Conservation (phyloP, 139 green algal species). For the Tetradesmus lagerheimii region DNA sequence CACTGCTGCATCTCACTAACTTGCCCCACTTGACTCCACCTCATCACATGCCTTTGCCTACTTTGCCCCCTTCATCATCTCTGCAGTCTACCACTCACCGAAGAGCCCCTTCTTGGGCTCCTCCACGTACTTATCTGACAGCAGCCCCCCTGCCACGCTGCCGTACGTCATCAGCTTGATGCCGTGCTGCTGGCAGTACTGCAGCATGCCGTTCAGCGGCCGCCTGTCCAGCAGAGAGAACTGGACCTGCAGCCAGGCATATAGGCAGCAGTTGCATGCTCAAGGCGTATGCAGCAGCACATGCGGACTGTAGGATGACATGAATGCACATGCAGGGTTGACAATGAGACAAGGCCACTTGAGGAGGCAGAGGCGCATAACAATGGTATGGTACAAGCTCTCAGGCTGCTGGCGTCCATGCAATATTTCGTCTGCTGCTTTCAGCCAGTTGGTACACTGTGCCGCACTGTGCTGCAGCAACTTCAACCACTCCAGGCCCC, state of each 20-base stretch:
- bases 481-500: neutral
- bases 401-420: no score
- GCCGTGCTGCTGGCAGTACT: constrained; percentile 50
- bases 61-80: no score
- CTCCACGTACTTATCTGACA: constrained; percentile 63
- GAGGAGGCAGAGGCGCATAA: no score
- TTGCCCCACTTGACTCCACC: no score
- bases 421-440: no score
- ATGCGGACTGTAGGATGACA: neutral
- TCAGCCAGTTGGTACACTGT: neutral
- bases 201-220: constrained; percentile 69
- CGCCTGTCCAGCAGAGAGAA: constrained; percentile 82
- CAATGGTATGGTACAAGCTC: no score
- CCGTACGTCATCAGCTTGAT: constrained; percentile 71
- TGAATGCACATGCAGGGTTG: no score
- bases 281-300: neutral
- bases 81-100: constrained; percentile 34
- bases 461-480: neutral
- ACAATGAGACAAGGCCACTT: no score
- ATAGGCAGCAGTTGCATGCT: neutral
- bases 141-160: constrained; percentile 63
- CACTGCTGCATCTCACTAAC: no score
- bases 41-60: no score
- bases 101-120: constrained; percentile 57
- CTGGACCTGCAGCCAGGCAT: constrained; percentile 69